A percentile compares a stretch with the other conserved stretches of the same genome.
Evolutionary conservation across 2,329 filamentous ascomycete species (phyloP).

Genomic region (Fusarium haematococcum): DNA sequence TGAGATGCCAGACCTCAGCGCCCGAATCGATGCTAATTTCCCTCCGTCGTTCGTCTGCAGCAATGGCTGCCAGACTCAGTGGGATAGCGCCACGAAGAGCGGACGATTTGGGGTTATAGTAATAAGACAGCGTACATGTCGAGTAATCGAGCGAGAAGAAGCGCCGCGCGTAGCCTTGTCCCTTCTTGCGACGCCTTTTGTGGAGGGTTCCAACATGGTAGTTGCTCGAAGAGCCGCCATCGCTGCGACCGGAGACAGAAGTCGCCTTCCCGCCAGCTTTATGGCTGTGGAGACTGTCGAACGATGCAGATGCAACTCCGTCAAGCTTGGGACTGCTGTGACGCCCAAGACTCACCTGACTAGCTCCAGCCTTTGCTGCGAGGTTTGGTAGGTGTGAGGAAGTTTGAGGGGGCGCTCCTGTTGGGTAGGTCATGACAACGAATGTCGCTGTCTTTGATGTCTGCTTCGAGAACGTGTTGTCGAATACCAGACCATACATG

Average conservation of each 20-base stretch:
- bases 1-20: conserved; percentile 95
- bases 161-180: conserved; percentile 90
- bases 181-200: conserved; percentile 92
- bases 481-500: conserved; percentile 96
- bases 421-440: conserved; percentile 93
- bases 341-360: conserved; percentile 65
- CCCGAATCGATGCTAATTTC: conserved; percentile 98
- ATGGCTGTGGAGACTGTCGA: conserved; percentile 72
- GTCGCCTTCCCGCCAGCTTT: conserved; percentile 55
- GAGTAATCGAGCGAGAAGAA: conserved; percentile 98
- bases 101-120: conserved; percentile 92
- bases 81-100: conserved; percentile 93
- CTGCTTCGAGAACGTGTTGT: conserved; percentile 98
- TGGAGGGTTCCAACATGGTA: conserved; percentile 88
- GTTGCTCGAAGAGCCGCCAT: conserved; percentile 58
- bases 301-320: conserved; percentile 63
- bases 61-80: conserved; percentile 88
- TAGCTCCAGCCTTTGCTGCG: conserved; percentile 51
- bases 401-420: conserved; percentile 80
- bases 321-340: conserved; percentile 59
- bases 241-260: conserved; percentile 66
- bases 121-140: conserved; percentile 95
- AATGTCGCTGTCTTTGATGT: conserved; percentile 95
- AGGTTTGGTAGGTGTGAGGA: conserved; percentile 76
- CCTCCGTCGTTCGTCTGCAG: conserved; percentile 85